Conservation (phyloP, 345 rosid genomes). For the Orychophragmus violaceus region DNA sequence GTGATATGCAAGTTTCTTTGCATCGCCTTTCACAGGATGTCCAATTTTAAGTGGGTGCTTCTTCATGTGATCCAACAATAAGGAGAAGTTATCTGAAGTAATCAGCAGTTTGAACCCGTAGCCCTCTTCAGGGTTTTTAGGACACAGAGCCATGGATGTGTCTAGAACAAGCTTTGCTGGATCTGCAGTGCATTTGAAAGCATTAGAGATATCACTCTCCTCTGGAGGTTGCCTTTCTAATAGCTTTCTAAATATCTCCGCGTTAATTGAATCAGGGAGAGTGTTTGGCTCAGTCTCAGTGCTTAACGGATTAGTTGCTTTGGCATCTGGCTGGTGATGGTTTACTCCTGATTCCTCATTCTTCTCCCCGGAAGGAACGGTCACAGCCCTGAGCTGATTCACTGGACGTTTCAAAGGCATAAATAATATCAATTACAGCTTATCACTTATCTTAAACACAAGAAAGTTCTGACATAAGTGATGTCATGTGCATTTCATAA, state of each 20-base stretch:
- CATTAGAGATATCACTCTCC: slow-evolving; percentile 17
- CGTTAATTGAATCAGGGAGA: not conserved
- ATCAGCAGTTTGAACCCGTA: slow-evolving; percentile 22
- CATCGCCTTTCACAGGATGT: slow-evolving; percentile 24
- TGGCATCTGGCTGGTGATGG: not conserved
- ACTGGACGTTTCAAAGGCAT: not conserved
- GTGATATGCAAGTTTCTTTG: slow-evolving; percentile 26
- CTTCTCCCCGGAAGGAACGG: not conserved
- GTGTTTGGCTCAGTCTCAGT: not conserved
- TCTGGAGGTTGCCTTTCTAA: slow-evolving; percentile 13
- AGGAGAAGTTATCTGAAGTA: slow-evolving; percentile 11
- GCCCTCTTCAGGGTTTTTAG: slow-evolving; percentile 1
- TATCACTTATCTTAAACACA: not conserved
- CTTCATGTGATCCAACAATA: slow-evolving; percentile 38
- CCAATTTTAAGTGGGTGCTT: slow-evolving; percentile 11
- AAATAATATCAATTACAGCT: not conserved
- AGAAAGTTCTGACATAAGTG: not conserved
- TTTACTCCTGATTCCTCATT: not conserved
- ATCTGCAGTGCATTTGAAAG: slow-evolving; percentile 29
- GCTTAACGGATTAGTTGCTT: not conserved
- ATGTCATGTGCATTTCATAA: not conserved
- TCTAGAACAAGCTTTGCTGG: slow-evolving; percentile 39
- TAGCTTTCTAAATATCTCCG: slow-evolving; percentile 10
- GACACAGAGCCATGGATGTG: slow-evolving; percentile 23
- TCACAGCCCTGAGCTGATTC: not conserved